Base-by-base conservation (phyloP, 2,329 filamentous ascomycete species). In the Colletotrichum coccodes region DNA sequence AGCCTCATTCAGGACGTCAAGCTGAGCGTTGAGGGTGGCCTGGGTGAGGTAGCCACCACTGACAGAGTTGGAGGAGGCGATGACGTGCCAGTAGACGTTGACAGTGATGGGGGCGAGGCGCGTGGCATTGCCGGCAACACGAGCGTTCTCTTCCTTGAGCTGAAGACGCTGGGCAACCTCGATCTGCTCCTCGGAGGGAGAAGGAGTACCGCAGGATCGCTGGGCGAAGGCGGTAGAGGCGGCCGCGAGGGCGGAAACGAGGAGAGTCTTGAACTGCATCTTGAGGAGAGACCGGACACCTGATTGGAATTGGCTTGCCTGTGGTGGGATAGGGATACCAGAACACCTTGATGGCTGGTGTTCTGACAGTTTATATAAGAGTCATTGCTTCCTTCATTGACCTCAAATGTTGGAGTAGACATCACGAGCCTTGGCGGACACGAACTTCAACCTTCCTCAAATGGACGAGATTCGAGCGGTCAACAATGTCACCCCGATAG, bases 1-100 rank as follows among this genome's bases (percentile, higher is more conserved):
- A 12, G 81, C 82, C 0, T 72, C 66, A 73, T 87, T 87, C 72
- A 87, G 72, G 28, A 81, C 80, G 5, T 75, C 70, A 16, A 87
- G 72, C 76, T 87, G 84, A 54, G 76, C 70, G 49, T 74, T 62
- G 34, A 84, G 61, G 68, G 78, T 75, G 44, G 75, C 69, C 32
- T 75, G 62, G 18, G 75, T 79, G 53, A 81, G 67, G 64, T 81
- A 81, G 18, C 79, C 79, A 38, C 75, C 79, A 50, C 65, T 67
- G 12, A 73, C 61, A 2, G 74, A 70, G n/a, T 49, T 74, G n/a
- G 75, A 76, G 1, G 74, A 63, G 26, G 80, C 76, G 58, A 81
- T 73, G 30, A 81, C 76, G 72, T 81, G 79, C 71, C 80, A 78
- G 71, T 81, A 80, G 42, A 80, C 77, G 69, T 83, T 82, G 57